A percentile compares a stretch with the other conserved stretches of the same genome.
phyloP scores from a whole-genome alignment of 1,284 basidiomycete genomes.

The Melampsora americana region DNA sequence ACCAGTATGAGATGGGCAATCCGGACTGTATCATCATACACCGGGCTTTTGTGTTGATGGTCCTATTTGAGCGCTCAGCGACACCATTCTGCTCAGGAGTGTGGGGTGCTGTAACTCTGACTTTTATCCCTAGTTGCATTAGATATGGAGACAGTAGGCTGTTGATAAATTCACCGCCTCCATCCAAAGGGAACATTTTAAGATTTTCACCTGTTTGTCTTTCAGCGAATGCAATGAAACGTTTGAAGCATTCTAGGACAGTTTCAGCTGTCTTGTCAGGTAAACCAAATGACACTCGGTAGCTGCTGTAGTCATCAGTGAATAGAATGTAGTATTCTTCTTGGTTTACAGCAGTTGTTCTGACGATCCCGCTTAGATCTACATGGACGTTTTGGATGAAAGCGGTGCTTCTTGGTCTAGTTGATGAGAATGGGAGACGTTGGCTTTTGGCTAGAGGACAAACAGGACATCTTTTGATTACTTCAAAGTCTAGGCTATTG shows the following conservation, averaged over 20 bases:
- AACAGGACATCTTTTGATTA: neutral
- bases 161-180: neutral
- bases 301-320: neutral
- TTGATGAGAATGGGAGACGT: neutral
- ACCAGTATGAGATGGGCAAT: neutral
- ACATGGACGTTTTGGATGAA: neutral
- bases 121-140: neutral
- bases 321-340: neutral
- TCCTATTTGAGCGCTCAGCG: neutral
- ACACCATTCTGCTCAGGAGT: neutral
- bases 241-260: neutral
- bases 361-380: neutral
- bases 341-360: neutral
- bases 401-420: neutral
- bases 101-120: neutral
- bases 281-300: neutral
- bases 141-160: neutral
- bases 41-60: neutral
- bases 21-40: neutral
- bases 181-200: neutral
- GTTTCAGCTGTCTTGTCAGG: neutral
- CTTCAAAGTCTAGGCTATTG: neutral
- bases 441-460: neutral
- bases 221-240: neutral
- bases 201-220: neutral